A percentile compares a stretch with the other conserved stretches of the same genome.
Evolutionary conservation across 2,329 filamentous ascomycete species (phyloP).

Genomic region (Ceratocystis colombiana): DNA sequence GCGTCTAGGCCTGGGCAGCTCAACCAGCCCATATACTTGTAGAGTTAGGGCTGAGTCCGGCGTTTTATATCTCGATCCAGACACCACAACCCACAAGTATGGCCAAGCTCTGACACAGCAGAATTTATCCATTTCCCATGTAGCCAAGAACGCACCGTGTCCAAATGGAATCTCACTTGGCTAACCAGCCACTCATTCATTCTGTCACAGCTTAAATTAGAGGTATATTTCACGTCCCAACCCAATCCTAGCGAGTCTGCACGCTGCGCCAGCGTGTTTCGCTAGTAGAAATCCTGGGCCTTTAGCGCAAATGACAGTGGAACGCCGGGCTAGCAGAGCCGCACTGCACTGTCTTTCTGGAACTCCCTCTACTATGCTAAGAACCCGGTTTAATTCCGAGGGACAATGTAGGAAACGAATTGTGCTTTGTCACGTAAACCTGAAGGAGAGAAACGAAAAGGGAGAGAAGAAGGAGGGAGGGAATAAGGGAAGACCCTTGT

Average conservation of each 20-base stretch:
- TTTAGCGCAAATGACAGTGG: constrained; percentile 4
- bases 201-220: neutral
- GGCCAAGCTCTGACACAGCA: neutral
- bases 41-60: too few species aligned
- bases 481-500: neutral
- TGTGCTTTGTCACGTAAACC: too few species aligned
- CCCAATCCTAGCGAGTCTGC: neutral
- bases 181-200: too few species aligned
- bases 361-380: neutral
- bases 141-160: too few species aligned
- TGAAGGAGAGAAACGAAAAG: neutral
- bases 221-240: neutral
- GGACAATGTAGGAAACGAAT: too few species aligned
- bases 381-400: too few species aligned
- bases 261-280: neutral
- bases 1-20: too few species aligned
- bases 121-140: too few species aligned
- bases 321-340: constrained; percentile 4
- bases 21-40: too few species aligned
- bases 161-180: too few species aligned
- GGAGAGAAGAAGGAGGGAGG: neutral
- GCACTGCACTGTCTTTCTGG: neutral
- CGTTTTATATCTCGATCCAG: too few species aligned
- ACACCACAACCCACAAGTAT: neutral
- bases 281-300: neutral